Conservation (phyloP, 2,329 filamentous ascomycete genomes). For the Colletotrichum sp. region DNA sequence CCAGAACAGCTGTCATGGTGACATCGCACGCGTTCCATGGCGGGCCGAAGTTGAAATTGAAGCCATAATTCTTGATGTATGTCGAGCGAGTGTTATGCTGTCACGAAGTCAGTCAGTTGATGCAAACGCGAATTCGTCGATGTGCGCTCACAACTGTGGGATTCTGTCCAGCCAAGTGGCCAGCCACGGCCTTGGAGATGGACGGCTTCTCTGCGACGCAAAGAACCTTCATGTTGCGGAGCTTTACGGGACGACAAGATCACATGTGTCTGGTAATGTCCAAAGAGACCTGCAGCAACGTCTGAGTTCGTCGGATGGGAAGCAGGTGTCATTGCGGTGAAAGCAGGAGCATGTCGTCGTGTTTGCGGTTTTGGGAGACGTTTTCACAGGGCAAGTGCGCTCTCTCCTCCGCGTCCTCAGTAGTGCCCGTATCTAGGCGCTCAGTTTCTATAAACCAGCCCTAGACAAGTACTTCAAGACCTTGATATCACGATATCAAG, state of each 20-base stretch:
- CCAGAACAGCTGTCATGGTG: slow-evolving; percentile 91
- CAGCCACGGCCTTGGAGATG: slow-evolving; percentile 92
- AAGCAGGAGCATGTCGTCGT: not conserved
- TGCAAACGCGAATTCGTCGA: not conserved
- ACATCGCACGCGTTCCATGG: slow-evolving; percentile 84
- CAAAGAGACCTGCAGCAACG: not conserved
- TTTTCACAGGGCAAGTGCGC: not conserved
- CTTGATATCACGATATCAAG: not conserved
- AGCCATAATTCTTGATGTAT: slow-evolving; percentile 94
- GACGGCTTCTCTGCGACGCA: slow-evolving; percentile 77
- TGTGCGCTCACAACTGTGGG: slow-evolving; percentile 67
- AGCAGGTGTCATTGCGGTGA: not conserved
- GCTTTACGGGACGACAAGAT: not conserved
- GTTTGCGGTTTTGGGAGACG: not conserved
- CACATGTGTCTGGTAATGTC: not conserved
- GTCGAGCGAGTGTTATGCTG: slow-evolving; percentile 73
- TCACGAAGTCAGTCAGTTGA: slow-evolving; percentile 24
- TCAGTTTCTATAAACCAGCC: not conserved
- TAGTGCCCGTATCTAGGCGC: not conserved
- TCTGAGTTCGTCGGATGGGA: not conserved
- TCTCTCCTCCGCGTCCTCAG: not conserved
- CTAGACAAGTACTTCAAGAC: not conserved
- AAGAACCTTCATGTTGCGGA: slow-evolving; percentile 54
- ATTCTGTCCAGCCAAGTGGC: slow-evolving; percentile 82
- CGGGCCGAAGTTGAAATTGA: slow-evolving; percentile 84